These are phyloP conservation scores for Pseudogymnoascus sp. DNA, from an alignment of 2,329 filamentous ascomycete species.

Conservation along the genomic window DNA sequence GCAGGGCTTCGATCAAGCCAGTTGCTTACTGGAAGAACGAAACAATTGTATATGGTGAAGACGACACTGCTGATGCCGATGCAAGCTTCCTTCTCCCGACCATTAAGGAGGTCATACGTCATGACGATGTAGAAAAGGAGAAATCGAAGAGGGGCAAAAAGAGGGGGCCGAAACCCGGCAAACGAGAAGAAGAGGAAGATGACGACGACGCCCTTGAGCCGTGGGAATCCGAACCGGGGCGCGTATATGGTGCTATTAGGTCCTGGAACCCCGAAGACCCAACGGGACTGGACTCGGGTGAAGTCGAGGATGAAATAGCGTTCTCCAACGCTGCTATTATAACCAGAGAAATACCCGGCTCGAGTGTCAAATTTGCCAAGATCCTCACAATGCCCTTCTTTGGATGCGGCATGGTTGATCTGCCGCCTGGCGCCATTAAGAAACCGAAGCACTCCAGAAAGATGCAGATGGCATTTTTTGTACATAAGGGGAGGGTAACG, in stretches of 20 bases:
- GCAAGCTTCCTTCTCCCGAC: constrained; percentile 58
- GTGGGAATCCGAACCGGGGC: constrained; percentile 64
- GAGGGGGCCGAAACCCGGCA: constrained; percentile 7
- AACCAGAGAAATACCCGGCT: constrained; percentile 51
- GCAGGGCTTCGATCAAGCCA: constrained; percentile 69
- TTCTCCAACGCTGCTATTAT: constrained; percentile 43
- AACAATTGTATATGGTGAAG: constrained; percentile 59
- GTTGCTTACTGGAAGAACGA: constrained; percentile 85
- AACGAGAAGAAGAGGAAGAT: constrained; percentile 33
- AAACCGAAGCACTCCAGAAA: constrained; percentile 83
- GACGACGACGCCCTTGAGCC: constrained; percentile 54
- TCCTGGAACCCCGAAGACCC: constrained; percentile 57
- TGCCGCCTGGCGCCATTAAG: constrained; percentile 78
- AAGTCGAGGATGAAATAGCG: constrained; percentile 48
- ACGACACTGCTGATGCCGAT: constrained; percentile 43
- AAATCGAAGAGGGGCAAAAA: constrained; percentile 18
- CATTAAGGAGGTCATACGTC: constrained; percentile 71
- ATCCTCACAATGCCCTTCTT: constrained; percentile 79
- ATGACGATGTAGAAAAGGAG: constrained; percentile 50
- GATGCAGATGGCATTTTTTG: constrained; percentile 97
- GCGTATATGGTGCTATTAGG: constrained; percentile 55
- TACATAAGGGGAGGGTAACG: constrained; percentile 72
- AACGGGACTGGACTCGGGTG: constrained; percentile 44
- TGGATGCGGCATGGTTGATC: constrained; percentile 80
- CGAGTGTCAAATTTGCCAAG: constrained; percentile 82